Conservation (phyloP, 164 flowering plant genomes). For the Piper betle region DNA sequence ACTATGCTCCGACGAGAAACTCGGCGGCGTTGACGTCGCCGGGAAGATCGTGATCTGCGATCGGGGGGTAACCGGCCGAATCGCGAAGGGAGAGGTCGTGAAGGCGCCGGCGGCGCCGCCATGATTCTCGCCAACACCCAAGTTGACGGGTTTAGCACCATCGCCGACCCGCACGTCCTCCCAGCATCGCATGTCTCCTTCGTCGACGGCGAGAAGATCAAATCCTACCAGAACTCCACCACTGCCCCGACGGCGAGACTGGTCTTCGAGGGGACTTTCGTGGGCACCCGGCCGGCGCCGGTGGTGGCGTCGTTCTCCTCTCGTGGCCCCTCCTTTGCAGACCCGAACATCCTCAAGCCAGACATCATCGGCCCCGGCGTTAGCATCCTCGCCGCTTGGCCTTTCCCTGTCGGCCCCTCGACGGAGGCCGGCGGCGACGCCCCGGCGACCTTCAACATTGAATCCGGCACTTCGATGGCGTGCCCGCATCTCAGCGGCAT, state of each 20-base stretch:
- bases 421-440: constrained; percentile 13
- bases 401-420: constrained; percentile 37
- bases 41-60: constrained; percentile 20
- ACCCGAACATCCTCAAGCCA: constrained; percentile 67
- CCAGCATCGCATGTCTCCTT: constrained; percentile 10
- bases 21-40: constrained; percentile 2
- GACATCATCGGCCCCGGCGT: constrained; percentile 59
- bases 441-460: constrained; percentile 41
- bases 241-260: constrained; percentile 11
- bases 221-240: constrained; percentile 4
- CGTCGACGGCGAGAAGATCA: constrained; percentile 4
- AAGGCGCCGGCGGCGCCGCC: constrained; percentile 20
- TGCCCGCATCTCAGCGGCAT: constrained; percentile 74
- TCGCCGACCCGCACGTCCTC: constrained; percentile 13
- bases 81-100: constrained; percentile 15
- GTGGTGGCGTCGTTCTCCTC: constrained; percentile 48
- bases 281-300: constrained; percentile 52
- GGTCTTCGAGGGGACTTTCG: constrained; percentile 9
- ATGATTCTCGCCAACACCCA: constrained; percentile 14
- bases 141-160: constrained; percentile 6
- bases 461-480: constrained; percentile 70
- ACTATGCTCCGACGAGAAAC: not conserved
- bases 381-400: constrained; percentile 65
- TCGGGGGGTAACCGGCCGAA: constrained; percentile 8
- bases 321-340: constrained; percentile 55